A percentile compares a stretch with the other conserved stretches of the same genome.
Conservation (phyloP, 2,329 filamentous ascomycete genomes). For the Talaromyces sp. region DNA sequence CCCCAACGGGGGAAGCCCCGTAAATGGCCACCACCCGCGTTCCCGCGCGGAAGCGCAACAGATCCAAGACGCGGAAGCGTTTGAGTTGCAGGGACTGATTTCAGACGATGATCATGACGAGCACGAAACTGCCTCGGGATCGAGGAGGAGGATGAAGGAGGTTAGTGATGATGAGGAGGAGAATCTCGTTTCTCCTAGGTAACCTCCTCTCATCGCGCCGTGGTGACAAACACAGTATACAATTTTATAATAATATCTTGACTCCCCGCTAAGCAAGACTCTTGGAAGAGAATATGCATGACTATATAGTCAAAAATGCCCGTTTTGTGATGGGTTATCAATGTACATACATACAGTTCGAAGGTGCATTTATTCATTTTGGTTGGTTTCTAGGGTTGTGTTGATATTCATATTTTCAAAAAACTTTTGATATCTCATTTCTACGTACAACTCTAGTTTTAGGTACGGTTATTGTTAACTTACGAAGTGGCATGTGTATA, state of each 20-base stretch:
- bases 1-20: constrained; percentile 42
- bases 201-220: not conserved
- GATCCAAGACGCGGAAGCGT: constrained; percentile 81
- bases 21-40: constrained; percentile 50
- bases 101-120: constrained; percentile 69
- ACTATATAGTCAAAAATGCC: not conserved
- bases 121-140: not conserved
- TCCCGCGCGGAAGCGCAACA: constrained; percentile 46
- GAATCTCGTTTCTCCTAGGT: constrained; percentile 2
- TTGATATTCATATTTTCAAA: not conserved
- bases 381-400: not conserved
- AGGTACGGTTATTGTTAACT: not conserved
- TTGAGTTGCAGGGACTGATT: constrained; percentile 86
- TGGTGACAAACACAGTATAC: not conserved
- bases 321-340: not conserved
- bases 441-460: not conserved
- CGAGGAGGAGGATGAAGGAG: constrained; percentile 27
- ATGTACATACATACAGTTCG: constrained; percentile 3
- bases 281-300: not conserved
- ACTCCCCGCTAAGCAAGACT: not conserved
- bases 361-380: not conserved
- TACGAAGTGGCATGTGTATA: not conserved
- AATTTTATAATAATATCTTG: constrained; percentile 1
- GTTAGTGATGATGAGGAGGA: constrained; percentile 34
- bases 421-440: not conserved